phyloP scores from a whole-genome alignment of 345 rosid genomes.

The Hirschfeldia incana region DNA sequence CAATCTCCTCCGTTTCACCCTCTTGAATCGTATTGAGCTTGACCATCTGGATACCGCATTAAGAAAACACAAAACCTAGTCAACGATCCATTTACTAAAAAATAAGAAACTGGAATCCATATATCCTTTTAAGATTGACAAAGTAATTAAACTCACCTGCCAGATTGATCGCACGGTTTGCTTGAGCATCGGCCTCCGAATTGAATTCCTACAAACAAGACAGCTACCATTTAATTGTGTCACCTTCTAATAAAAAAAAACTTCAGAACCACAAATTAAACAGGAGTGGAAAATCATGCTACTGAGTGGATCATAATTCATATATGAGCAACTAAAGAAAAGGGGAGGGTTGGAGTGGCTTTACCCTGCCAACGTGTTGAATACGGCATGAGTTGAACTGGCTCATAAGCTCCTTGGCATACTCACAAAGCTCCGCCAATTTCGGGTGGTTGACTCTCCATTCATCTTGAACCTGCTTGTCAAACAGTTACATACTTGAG shows the following conservation, averaged over 20 bases:
- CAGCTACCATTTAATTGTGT: neutral
- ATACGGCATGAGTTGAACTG: constrained; percentile 62
- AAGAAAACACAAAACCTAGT: neutral
- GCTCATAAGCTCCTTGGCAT: constrained; percentile 66
- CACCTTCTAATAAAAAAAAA: neutral
- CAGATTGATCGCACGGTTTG: constrained; percentile 62
- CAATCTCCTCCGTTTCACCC: constrained; percentile 54
- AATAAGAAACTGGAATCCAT: neutral
- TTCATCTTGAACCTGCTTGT: constrained; percentile 60
- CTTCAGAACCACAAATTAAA: neutral
- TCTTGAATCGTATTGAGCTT: constrained; percentile 17
- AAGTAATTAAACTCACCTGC: constrained; percentile 45
- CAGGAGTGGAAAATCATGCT: no score
- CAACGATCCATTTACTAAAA: neutral
- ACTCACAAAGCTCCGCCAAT: constrained; percentile 57
- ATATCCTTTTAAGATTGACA: neutral
- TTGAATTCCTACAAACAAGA: constrained; percentile 52
- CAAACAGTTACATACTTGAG: neutral
- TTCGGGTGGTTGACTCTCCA: constrained; percentile 70
- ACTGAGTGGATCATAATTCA: no score
- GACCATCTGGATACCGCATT: constrained; percentile 34
- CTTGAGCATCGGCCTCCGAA: constrained; percentile 75
- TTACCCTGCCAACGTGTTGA: constrained; percentile 69
- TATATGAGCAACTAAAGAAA: neutral
- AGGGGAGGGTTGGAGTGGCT: neutral